These are phyloP conservation scores for Aegle marmelos DNA, from an alignment of 345 rosid species.

Conservation along the genomic window DNA sequence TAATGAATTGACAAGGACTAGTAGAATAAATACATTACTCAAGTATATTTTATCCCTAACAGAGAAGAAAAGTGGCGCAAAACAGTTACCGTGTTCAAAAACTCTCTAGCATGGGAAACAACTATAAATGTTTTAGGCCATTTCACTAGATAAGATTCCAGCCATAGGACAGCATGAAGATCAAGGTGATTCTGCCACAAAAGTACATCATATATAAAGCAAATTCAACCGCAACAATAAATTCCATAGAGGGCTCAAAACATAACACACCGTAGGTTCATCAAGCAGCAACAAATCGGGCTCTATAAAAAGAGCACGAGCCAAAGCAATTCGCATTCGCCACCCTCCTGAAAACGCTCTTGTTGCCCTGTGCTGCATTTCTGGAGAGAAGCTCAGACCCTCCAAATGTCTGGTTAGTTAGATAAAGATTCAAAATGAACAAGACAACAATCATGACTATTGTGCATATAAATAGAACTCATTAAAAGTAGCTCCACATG, in stretches of 20 bases:
- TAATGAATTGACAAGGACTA: background rate
- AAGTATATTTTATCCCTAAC: background rate
- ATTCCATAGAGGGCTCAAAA: background rate
- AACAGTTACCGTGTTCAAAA: constrained; percentile 79
- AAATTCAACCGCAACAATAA: background rate
- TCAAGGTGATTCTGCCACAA: constrained; percentile 94
- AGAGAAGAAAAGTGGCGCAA: constrained; percentile 1
- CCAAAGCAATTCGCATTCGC: constrained; percentile 99
- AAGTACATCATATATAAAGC: constrained; percentile 8
- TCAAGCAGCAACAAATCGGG: constrained; percentile 96
- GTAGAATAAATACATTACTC: background rate
- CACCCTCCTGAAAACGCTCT: constrained; percentile 97
- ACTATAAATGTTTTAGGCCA: constrained; percentile 99
- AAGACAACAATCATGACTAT: background rate
- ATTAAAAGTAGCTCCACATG: background rate
- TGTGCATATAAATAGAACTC: background rate
- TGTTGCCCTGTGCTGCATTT: constrained; percentile 83
- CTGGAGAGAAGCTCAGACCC: constrained; percentile 97
- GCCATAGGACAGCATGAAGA: constrained; percentile 98
- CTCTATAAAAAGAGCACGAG: constrained; percentile 90
- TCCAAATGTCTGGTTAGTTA: constrained; percentile 32
- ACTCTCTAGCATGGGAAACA: constrained; percentile 98
- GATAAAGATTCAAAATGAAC: background rate
- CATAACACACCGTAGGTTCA: constrained; percentile 81
- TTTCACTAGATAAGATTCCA: constrained; percentile 87